Base-by-base conservation (phyloP, 345 rosid genomes). In the Eucalyptus erythrocorys region DNA sequence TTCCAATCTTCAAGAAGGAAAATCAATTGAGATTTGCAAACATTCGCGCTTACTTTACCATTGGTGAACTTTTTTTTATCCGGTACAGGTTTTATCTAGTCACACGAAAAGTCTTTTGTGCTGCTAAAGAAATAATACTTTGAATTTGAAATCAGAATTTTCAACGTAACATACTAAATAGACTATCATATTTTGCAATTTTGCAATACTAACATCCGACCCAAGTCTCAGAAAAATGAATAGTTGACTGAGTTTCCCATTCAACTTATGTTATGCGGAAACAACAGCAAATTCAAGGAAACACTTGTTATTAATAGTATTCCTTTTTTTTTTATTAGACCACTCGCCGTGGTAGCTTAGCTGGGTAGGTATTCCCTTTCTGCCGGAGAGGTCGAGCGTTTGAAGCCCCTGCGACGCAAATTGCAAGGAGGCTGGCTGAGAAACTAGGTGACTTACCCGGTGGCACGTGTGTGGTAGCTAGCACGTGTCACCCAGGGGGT, bases 1-100 rank as follows among this genome's bases (percentile, higher is more conserved):
- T 61, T 61, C 71, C 34, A 27, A 61, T 30, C 34, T 61, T 61
- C 8, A 61, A 61, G 8, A 61, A 61, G 71, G 71, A 61, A 61
- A 61, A 61, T 61, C 34, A 61, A 61, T 30, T 1, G 1, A 64
- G 37, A 64, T 64, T 64, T 64, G 37, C 17, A 7, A 64, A 30
- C 37, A 13, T 13, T 30, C 5, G 0, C 5, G 0, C 71, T 30
- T 7, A 64, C 17, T 64, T 13, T 64, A 3, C 37, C 0, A 30
- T 64, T 0, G 13, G 71, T 30, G 17, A 64, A 30, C 17, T 12
- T 6, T 59, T 6, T 59, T 13, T 30, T 30, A 13, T 64, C 0
- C 3, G 19, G 17, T 61, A 14, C 4, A 30, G 3, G 4, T 64
- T 64, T 64, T 64, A 64, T 64, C 34, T 30, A 19, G 19, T 64